A percentile compares a stretch with the other conserved stretches of the same genome.
Conservation (phyloP, 2,329 filamentous ascomycete species). For the Elsinoe perseae region DNA sequence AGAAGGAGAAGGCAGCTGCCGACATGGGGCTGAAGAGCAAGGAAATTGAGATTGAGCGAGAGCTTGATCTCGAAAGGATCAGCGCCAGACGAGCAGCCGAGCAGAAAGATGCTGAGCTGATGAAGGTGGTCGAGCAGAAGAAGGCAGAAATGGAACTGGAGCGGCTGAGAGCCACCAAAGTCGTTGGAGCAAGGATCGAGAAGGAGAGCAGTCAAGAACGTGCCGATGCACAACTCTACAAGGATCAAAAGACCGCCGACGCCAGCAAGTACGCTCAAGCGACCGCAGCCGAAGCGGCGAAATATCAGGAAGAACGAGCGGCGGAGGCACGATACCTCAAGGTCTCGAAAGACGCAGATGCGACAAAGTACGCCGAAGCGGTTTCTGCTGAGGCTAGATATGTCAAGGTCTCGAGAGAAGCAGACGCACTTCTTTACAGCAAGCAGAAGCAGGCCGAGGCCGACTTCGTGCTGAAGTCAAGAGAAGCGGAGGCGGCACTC, state of each 20-base stretch:
- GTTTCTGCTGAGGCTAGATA: conserved; percentile 33
- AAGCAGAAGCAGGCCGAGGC: conserved; percentile 37
- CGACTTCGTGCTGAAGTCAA: conserved; percentile 35
- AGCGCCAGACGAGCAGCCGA: conserved; percentile 65
- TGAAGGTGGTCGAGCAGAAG: conserved; percentile 68
- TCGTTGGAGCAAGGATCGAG: conserved; percentile 66
- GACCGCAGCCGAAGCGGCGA: conserved; percentile 41
- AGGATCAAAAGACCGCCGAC: conserved; percentile 45
- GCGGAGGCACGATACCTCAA: conserved; percentile 42
- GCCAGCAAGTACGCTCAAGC: conserved; percentile 52
- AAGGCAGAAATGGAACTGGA: conserved; percentile 74
- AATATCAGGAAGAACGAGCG: conserved; percentile 31
- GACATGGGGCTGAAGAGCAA: conserved; percentile 67
- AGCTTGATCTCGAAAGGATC: conserved; percentile 69
- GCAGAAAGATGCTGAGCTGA: conserved; percentile 69
- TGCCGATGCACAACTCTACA: conserved; percentile 50
- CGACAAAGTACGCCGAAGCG: conserved; percentile 37
- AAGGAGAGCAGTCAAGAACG: conserved; percentile 62
- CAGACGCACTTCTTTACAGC: conserved; percentile 44
- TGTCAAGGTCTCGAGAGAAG: conserved; percentile 34
- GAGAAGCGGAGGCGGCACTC: conserved; percentile 53
- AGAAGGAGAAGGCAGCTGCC: conserved; percentile 70
- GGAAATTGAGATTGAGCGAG: conserved; percentile 63
- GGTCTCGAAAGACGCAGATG: conserved; percentile 29
- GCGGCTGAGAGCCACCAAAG: conserved; percentile 65